Base-by-base conservation (phyloP, 306 rosid species). In the Quercus engelmannii region DNA sequence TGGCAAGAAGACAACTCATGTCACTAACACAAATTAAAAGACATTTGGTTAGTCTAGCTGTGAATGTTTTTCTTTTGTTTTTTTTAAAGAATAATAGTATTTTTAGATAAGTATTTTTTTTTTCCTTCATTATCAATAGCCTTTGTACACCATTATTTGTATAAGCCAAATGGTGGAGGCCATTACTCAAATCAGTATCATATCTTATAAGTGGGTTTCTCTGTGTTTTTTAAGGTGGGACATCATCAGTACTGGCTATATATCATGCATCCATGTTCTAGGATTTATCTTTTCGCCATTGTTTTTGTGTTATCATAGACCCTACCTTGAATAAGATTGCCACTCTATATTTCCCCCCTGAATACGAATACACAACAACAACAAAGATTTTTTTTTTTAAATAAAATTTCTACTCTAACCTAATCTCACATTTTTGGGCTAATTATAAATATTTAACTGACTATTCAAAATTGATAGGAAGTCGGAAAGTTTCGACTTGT, bases 21-120 rank as follows among this genome's bases (percentile, higher is more conserved):
- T 85, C 84, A 43, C 91, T 88, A 86, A 88, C 91, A 88, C 33
- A 35, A 58, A 87, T 80, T 75, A 85, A 89, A 86, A 81, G 79
- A 87, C 90, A 83, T 59, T 59, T 77, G 51, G 41, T 70, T 30
- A 86, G 86, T 80, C 91, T 55, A 87, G 91, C 88, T 88, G 94
- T 88, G 80, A 83, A 82, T 86, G 82, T 80, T 76, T 88, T 85
- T 79, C 68, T 14, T 58, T 62, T 73, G 55, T 1, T 64, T 26
- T 49, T 49, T 31, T 62, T 74, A 54, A 71, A 70, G 14, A 43
- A 76, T 52, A 62, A 10, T 21, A 21, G 31, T 59, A 49, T 49
- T 74, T 67, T 69, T 74, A 18, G 55, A 69, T 54, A 54, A 33
- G 19, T 41, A 41, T 49, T 21, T n/a, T 73, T 73, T 11, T 12